These are phyloP conservation scores for Neurospora sp. DNA, from an alignment of 2,329 filamentous ascomycete genomes.

Conservation along the genomic window DNA sequence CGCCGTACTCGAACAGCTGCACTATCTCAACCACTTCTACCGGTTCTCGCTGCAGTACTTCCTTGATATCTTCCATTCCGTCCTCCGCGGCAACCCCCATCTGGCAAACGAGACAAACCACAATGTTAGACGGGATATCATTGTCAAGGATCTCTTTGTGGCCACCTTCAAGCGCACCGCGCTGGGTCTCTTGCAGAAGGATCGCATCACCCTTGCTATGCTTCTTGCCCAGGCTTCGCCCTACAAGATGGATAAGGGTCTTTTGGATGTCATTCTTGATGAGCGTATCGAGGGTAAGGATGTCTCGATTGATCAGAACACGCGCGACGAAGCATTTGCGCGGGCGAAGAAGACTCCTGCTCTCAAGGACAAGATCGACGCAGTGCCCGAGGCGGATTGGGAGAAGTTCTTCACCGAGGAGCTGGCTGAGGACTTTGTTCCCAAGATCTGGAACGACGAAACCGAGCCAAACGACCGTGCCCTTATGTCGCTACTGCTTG, in stretches of 20 bases:
- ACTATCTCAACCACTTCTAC: constrained; percentile 98
- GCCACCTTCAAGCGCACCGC: constrained; percentile 91
- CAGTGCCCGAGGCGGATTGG: constrained; percentile 57
- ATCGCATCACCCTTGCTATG: constrained; percentile 88
- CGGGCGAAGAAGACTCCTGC: constrained; percentile 58
- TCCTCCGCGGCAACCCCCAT: constrained; percentile 70
- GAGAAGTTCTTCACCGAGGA: constrained; percentile 76
- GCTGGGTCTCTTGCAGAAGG: constrained; percentile 82
- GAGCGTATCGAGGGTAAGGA: constrained; percentile 66
- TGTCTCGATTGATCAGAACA: constrained; percentile 57
- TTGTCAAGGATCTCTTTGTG: constrained; percentile 83
- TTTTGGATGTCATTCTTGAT: constrained; percentile 82
- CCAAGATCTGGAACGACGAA: constrained; percentile 59
- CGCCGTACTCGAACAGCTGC: constrained; percentile 89
- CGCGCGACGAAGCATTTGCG: constrained; percentile 57
- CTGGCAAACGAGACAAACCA: constrained; percentile 63
- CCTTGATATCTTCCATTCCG: constrained; percentile 90
- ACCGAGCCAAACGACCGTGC: constrained; percentile 61
- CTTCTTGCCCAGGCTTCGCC: constrained; percentile 92
- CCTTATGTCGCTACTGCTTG: constrained; percentile 72
- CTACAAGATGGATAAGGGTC: constrained; percentile 82
- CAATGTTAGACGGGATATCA: constrained; percentile 73
- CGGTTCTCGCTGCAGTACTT: constrained; percentile 99
- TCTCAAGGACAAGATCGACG: constrained; percentile 63
- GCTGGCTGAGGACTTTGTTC: constrained; percentile 74